Evolutionary conservation across 1,139 yeast species (phyloP).

Genomic region (Geotrichum klebahnii): DNA sequence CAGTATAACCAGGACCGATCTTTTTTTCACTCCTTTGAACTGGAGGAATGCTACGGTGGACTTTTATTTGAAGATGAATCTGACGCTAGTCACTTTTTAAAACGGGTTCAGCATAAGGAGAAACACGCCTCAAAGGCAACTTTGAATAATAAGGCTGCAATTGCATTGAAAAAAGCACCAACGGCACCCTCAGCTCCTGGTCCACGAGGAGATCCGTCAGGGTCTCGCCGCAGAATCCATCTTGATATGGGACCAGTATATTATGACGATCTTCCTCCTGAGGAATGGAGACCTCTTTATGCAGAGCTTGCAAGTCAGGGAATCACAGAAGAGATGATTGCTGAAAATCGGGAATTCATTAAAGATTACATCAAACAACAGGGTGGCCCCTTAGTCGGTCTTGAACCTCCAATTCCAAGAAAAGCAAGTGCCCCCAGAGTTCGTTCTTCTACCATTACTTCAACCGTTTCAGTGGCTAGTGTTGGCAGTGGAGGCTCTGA

Average conservation of each 20-base stretch:
- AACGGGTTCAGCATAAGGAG: slow-evolving; percentile 67
- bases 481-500: slow-evolving; percentile 25
- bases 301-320: slow-evolving; percentile 73
- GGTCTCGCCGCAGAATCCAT: slow-evolving; percentile 50
- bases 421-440: slow-evolving; percentile 37
- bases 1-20: slow-evolving; percentile 89
- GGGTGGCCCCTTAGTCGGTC: slow-evolving; percentile 81
- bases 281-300: slow-evolving; percentile 78
- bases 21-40: slow-evolving; percentile 89
- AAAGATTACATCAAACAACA: slow-evolving; percentile 70
- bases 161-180: slow-evolving; percentile 57
- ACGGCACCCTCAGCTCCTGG: slow-evolving; percentile 49
- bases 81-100: slow-evolving; percentile 82
- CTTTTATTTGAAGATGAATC: slow-evolving; percentile 80
- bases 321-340: slow-evolving; percentile 83
- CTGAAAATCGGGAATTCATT: slow-evolving; percentile 76
- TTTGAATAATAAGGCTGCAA: slow-evolving; percentile 76
- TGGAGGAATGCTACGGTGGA: slow-evolving; percentile 88
- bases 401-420: slow-evolving; percentile 81
- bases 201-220: slow-evolving; percentile 60
- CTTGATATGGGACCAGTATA: slow-evolving; percentile 55
- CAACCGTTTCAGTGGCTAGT: slow-evolving; percentile 24
- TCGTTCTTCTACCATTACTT: slow-evolving; percentile 24
- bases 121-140: slow-evolving; percentile 87
- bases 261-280: slow-evolving; percentile 78